Base-by-base conservation (phyloP, 345 rosid species). In the Moricandia arvensis region DNA sequence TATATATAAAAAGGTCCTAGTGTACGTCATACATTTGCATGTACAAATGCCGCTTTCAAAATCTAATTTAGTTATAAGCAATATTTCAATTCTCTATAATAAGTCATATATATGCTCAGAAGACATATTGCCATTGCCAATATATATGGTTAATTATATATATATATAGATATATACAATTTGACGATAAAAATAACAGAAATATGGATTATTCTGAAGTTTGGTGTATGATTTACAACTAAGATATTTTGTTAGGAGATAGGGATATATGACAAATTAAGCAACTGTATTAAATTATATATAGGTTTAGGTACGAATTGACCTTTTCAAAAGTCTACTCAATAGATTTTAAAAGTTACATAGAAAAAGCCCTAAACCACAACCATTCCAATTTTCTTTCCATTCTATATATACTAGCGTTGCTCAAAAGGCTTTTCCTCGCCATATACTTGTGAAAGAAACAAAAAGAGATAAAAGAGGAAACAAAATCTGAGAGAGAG, bases 241-340 rank as follows among this genome's bases (percentile, higher is more conserved):
- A 60, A 73, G 71, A 79, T 79, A 69, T 68, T 60, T 61, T 79
- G 60, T 33, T 24, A n/a, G 66, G 68, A 65, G 82, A 66, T 72
- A 18, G 21, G 53, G 21, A 72, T 72, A 72, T 27, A 65, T 75
- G 79, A 69, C 75, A 69, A 69, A 58, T 37, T 26, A 18, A 55
- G 7, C 11, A 59, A 66, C 8, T 72, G 7, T 18, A 67, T 59
- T 59, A 54, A 54, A 54, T 62, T 69, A 64, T 13, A 31, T 69
- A 64, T 13, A 31, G 41, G 72, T 66, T 66, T 81, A 69, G 76
- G 76, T 51, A 74, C 71, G 30, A 45, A 33, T 82, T 82, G 83
- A 80, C 81, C 66, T 64, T 67, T 66, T 16, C 29, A 75, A 69
- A 83, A 72, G 86, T 83, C 86, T 78, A 78, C 79, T 51, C 29